Evolutionary conservation across 2,329 filamentous ascomycete genomes (phyloP), one percentile per base, ranked within the genome.

Genomic region (Cladosporium sp.): DNA sequence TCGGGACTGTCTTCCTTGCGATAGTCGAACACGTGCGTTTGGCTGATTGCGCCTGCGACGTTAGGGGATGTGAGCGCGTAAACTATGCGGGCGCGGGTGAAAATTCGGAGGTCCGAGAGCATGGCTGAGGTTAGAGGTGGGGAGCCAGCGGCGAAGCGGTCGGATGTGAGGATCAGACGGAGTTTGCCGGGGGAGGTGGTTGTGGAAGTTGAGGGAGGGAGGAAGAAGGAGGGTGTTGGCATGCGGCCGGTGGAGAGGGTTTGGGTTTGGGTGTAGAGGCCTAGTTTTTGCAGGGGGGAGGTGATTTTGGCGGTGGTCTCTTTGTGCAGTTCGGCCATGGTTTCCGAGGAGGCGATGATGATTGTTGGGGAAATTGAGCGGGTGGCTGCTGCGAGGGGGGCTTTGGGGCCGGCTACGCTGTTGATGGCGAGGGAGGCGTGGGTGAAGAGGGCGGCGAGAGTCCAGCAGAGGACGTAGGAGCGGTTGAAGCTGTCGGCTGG

Each of bases 11-110:
- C 69, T 3, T 72, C 54, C 78, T 76, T 57, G 42, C 92, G 77
- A 67, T 97, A 97, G 66, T 97, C 92, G 63, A 88, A 94, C 33
- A 91, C 78, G 54, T 88, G 84, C 7, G 88, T 95, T 71, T 97
- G 92, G 1, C 85, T 76, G n/a, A 95, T 80, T 1, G 91, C 85
- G 32, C 93, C 93, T 2, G 91, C 92, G n/a, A 97, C 87, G 53
- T 82, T 80, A 19, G 88, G 75, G 1, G 86, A 83, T 15, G 89
- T 86, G 49, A 98, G 76, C 3, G 90, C 91, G 67, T 97, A 95
- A 43, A 94, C 77, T 50, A 96, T 76, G 45, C 89, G 82, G 1
- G 89, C 85, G 22, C 85, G 81, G 2, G 86, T 88, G 67, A 90
- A 88, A 46, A 94, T 78, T 39, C 91, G 83, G 51, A 97, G 71